phyloP scores from a whole-genome alignment of 148 eudicot genomes.

The Silene uniflora region DNA sequence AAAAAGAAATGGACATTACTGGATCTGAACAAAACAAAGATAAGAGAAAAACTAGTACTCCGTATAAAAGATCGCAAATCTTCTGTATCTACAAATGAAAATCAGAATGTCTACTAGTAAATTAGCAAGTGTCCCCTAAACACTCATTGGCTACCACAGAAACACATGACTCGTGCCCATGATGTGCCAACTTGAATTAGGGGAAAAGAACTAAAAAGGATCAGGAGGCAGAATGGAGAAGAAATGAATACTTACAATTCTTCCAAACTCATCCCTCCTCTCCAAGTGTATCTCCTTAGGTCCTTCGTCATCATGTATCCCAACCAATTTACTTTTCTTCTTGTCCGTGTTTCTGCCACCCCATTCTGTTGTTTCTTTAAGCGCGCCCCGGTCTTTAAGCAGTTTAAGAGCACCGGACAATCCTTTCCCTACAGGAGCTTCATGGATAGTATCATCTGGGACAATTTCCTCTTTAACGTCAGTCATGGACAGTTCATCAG shows the following conservation, averaged over 20 bases:
- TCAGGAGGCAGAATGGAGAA: not conserved
- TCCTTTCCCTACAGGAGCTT: conserved; percentile 88
- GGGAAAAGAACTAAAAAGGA: not conserved
- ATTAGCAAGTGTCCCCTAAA: not conserved
- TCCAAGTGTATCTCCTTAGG: conserved; percentile 76
- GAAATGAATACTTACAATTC: conserved; percentile 65
- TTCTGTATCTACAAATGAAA: not conserved
- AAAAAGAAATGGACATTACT: conserved; percentile 9
- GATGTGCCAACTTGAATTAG: not conserved
- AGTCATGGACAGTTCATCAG: conserved; percentile 34
- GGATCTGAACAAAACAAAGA: not conserved
- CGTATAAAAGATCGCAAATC: not conserved
- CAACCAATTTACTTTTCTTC: conserved; percentile 92
- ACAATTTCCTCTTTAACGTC: conserved; percentile 49
- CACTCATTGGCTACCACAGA: not conserved
- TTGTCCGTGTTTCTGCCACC: conserved; percentile 99
- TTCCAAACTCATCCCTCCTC: conserved; percentile 89
- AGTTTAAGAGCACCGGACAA: conserved; percentile 64
- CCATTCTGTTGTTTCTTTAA: conserved; percentile 88
- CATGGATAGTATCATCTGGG: conserved; percentile 79
- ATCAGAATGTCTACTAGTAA: not conserved
- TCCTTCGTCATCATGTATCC: conserved; percentile 58
- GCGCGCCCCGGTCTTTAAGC: conserved; percentile 77
- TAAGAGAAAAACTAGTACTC: not conserved
- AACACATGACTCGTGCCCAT: not conserved